Base-by-base conservation (phyloP, 192 early-diverging fungal genomes). In the Coemansia sp. region DNA sequence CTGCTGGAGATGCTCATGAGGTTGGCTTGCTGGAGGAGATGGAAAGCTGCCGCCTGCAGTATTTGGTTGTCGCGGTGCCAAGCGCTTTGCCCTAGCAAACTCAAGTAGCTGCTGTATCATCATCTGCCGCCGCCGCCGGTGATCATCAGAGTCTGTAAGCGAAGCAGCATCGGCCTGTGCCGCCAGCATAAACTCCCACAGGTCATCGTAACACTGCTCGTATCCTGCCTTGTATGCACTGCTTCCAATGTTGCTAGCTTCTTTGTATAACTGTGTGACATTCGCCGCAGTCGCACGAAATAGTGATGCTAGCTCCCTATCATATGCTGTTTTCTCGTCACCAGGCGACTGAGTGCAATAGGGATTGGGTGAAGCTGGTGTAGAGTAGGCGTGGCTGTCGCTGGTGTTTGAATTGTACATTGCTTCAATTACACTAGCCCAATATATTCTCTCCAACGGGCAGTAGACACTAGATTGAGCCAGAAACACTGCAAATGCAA, bases 231-330 rank as follows among this genome's bases (percentile, higher is more conserved):
- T 80, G 65, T 68, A 74, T 28, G 78, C 78, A 24, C 55, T 68
- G 34, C 68, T 65, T 0, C 78, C 71, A 62, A 74, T 74, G 44
- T 62, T 69, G 59, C 78, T 80, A 7, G 77, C 77, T 25, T 74
- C 72, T 34, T 71, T 74, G 68, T 74, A 80, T 0, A 80, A 61
- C 64, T 80, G 77, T 28, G 77, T 80, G 22, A 80, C 77, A 60
- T 80, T 80, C 25, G 77, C 77, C 9, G 77, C 77, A 1, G 77
- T 71, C 22, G 77, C 68, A 49, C 77, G 64, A 30, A 80, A 80
- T 58, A 80, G 54, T 27, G 77, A 48, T 4, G 71, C 71, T 21
- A 80, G 34, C 24, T 80, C 77, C 26, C 58, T 67, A 72, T 80
- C 77, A 24, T 67, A 68, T 7, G 68, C 21, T 5, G 64, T 19